Evolutionary conservation across 2,329 filamentous ascomycete species (phyloP), one percentile per base, ranked within the genome.

Genomic region (Exophiala bonariae): DNA sequence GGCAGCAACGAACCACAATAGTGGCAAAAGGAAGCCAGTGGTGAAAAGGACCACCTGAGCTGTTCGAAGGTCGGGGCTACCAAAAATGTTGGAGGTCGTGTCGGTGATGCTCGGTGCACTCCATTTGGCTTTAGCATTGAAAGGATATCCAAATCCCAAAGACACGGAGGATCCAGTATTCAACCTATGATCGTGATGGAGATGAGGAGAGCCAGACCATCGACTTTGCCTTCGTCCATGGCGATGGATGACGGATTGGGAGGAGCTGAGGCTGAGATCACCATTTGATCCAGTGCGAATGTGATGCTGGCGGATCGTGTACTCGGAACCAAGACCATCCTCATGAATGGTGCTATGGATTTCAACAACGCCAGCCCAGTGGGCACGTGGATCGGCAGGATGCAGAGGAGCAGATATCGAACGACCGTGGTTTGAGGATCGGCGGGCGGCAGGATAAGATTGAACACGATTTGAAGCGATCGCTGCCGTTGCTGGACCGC

Each of bases 1-100:
- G 1, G 88, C 80, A 2, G 85, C 89, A 54, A 89, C 74, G 71
- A 92, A 87, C 89, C 89, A 95, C 45, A 82, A 75, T 51, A 89
- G 77, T 4, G 88, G 89, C 61, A 89, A 81, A 37, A 92, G 71
- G 61, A 95, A 95, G 18, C 89, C 89, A 37, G 85, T 33, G 45
- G 83, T 81, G 67, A 95, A 95, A 39, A 88, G 72, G 42, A 86
- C 72, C 22, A 92, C 78, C 66, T 95, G 89, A 37, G 82, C 70
- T 61, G 91, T 91, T 52, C 86, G 79, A 54, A 80, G 79, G 41
- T 83, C 83, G 17, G 22, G 28, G 3, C 38, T n/a, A 11, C 34
- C 10, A 54, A 86, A 75, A 3, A 81, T 61, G 13, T 79, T 76
- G 28, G 78, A 80, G 31, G 82, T 80, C 2, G 79, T 79, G 68